Evolutionary conservation across 257 asterid species (phyloP).

Genomic region (Solanum appendiculatum): DNA sequence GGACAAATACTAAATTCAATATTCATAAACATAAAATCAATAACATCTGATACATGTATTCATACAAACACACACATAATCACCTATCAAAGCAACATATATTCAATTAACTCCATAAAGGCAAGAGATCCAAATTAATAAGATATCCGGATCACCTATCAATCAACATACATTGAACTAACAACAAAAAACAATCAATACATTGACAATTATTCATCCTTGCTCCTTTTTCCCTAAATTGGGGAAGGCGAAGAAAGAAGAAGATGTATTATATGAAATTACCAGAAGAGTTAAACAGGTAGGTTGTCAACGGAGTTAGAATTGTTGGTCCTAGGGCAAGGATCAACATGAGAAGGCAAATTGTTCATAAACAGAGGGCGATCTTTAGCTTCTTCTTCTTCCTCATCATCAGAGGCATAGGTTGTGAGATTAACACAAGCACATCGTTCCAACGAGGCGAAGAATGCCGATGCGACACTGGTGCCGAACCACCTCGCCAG

Average conservation of each 20-base stretch:
- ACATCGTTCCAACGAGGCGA: constrained; percentile 87
- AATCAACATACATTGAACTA: neutral
- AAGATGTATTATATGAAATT: neutral
- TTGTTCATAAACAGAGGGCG: constrained; percentile 71
- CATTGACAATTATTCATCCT: neutral
- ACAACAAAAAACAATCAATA: neutral
- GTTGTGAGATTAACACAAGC: constrained; percentile 81
- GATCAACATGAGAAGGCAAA: constrained; percentile 25
- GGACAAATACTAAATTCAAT: neutral
- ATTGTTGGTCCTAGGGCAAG: constrained; percentile 23
- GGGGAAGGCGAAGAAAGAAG: neutral
- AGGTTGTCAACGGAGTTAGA: constrained; percentile 32
- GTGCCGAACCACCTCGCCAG: constrained; percentile 82
- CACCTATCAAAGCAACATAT: neutral
- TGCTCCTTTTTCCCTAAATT: neutral
- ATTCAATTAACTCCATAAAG: no score
- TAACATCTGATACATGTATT: neutral
- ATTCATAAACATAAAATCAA: neutral
- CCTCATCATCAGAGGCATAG: constrained; percentile 71
- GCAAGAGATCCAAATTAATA: neutral
- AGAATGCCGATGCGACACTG: constrained; percentile 80
- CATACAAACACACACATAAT: neutral
- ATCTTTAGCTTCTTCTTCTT: constrained; percentile 69
- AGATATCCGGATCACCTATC: neutral
- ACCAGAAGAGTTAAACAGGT: constrained; percentile 24